Conservation (phyloP, 108 stramenopile species). For the Epithemia pelagica region DNA sequence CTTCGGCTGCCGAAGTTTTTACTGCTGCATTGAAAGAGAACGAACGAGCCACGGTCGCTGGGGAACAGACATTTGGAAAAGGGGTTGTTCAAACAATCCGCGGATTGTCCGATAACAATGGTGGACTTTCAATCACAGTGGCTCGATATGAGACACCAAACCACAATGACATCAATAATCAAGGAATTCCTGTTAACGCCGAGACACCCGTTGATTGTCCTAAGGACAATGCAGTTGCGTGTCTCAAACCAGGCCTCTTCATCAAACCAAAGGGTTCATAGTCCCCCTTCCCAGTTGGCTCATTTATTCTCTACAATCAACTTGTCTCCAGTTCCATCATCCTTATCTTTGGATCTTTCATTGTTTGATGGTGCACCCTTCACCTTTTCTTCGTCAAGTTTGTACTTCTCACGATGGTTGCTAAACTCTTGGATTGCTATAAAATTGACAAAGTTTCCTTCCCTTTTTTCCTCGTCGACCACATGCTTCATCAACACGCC, state of each 20-base stretch:
- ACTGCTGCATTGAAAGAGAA: constrained; percentile 87
- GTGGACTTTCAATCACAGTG: constrained; percentile 84
- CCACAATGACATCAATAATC: constrained; percentile 80
- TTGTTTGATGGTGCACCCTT: not conserved
- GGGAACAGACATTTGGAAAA: constrained; percentile 86
- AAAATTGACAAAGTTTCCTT: constrained; percentile 80
- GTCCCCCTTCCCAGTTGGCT: no score
- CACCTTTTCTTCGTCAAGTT: constrained; percentile 1
- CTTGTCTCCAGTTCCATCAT: not conserved
- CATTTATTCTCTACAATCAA: not conserved
- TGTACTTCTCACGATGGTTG: not conserved
- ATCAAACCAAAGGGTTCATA: not conserved
- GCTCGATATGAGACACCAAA: constrained; percentile 85
- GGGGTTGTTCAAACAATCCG: constrained; percentile 88
- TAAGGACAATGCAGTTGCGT: constrained; percentile 66
- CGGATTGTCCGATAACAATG: constrained; percentile 55
- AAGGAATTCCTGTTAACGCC: constrained; percentile 68
- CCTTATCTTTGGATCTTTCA: not conserved
- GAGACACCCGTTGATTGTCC: constrained; percentile 52
- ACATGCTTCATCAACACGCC: constrained; percentile 67
- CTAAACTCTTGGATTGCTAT: constrained; percentile 50
- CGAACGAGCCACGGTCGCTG: constrained; percentile 57
- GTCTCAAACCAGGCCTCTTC: constrained; percentile 19
- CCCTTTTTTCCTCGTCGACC: constrained; percentile 61
- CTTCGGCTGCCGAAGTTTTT: constrained; percentile 85